Evolutionary conservation across 176 grass and related monocot species (phyloP).

Genomic region (Oryza australiensis): DNA sequence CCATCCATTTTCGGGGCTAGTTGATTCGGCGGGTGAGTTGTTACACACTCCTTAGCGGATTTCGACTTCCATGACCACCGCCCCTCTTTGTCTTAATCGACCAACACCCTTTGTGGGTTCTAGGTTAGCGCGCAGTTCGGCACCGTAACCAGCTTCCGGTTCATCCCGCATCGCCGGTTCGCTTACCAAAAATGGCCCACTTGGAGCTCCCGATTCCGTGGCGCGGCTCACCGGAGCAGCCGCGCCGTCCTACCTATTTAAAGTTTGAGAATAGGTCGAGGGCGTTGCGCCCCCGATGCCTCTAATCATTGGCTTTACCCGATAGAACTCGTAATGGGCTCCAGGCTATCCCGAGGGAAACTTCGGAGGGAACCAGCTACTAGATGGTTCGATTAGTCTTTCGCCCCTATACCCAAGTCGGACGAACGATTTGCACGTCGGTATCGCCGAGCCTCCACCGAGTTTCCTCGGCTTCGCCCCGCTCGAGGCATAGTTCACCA

Average conservation of each 20-base stretch:
- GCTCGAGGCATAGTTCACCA: constrained; percentile 91
- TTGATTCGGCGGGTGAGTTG: constrained; percentile 86
- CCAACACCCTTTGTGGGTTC: too few relatives aligned
- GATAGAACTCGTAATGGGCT: not conserved
- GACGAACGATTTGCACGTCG: constrained; percentile 84
- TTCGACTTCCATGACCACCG: too few relatives aligned
- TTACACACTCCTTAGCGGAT: constrained; percentile 75
- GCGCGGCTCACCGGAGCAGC: constrained; percentile 16
- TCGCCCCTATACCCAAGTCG: constrained; percentile 78
- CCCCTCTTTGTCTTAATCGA: too few relatives aligned
- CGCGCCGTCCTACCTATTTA: too few relatives aligned
- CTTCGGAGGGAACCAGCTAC: constrained; percentile 59
- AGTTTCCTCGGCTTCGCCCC: too few relatives aligned
- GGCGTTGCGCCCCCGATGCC: too few relatives aligned
- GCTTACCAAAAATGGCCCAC: constrained; percentile 64
- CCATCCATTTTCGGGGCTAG: constrained; percentile 77
- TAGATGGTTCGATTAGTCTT: constrained; percentile 79
- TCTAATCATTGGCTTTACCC: too few relatives aligned
- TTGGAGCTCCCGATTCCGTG: constrained; percentile 44
- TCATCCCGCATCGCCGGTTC: too few relatives aligned
- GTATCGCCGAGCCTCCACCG: too few relatives aligned
- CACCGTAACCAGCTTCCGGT: too few relatives aligned
- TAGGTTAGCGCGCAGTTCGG: too few relatives aligned
- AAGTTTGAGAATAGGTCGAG: too few relatives aligned
- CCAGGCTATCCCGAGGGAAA: constrained; percentile 57